phyloP scores from a whole-genome alignment of 352 stramenopile genomes.

The Pythium guiyangense region DNA sequence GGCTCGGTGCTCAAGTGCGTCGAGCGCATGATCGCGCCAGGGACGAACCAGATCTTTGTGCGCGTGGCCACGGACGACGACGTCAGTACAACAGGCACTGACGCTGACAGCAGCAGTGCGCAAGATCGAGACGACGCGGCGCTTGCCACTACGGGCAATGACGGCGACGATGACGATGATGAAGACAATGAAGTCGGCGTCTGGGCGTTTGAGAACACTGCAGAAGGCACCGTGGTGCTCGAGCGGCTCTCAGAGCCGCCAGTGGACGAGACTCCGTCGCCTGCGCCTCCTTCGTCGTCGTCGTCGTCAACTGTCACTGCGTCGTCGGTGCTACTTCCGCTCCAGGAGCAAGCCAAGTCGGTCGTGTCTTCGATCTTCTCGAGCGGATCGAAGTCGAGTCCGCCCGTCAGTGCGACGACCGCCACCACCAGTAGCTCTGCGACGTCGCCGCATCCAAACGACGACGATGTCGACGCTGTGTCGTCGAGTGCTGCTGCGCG shows the following conservation, averaged over 20 bases:
- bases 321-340: conserved; percentile 12
- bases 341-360: conserved; percentile 72
- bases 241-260: conserved; percentile 53
- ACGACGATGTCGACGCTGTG: background rate
- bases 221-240: conserved; percentile 48
- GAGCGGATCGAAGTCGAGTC: conserved; percentile 2
- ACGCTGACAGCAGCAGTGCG: conserved; percentile 6
- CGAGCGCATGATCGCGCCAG: conserved; percentile 49
- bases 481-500: conserved; percentile 7
- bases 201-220: conserved; percentile 67
- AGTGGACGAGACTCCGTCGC: conserved; percentile 13
- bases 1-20: conserved; percentile 45
- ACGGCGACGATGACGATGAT: background rate
- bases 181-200: conserved; percentile 27
- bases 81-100: background rate
- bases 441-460: background rate
- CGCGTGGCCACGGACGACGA: conserved; percentile 17
- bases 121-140: conserved; percentile 13
- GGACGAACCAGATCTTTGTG: conserved; percentile 66
- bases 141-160: background rate
- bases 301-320: conserved; percentile 1
- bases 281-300: too few species aligned
- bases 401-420: background rate
- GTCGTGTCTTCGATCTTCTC: conserved; percentile 60
- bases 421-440: background rate